Conservation (phyloP, 2,329 filamentous ascomycete species). For the Trematosphaeria pertusa region DNA sequence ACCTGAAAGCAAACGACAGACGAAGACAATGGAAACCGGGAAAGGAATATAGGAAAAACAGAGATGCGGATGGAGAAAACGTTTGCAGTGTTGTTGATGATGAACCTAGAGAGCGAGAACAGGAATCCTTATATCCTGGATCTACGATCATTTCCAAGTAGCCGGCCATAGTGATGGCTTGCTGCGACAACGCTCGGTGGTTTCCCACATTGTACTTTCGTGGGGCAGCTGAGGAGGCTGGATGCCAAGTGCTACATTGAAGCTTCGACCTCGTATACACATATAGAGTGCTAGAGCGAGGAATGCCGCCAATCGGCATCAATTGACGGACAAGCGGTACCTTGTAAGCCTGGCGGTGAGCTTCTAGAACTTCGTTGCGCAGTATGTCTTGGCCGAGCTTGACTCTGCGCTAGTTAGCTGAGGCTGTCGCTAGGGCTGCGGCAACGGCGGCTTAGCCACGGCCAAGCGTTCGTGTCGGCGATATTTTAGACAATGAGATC, state of each 20-base stretch:
- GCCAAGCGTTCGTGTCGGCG: not conserved
- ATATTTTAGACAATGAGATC: not conserved
- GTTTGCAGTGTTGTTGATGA: not conserved
- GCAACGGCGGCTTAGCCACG: not conserved
- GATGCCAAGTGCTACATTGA: not conserved
- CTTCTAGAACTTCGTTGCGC: not conserved
- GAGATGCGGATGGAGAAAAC: not conserved
- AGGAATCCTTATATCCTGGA: not conserved
- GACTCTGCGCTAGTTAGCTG: not conserved
- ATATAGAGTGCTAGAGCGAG: not conserved
- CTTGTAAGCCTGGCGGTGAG: not conserved
- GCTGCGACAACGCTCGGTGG: not conserved
- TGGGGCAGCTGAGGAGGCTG: not conserved
- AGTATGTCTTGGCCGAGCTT: not conserved
- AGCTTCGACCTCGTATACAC: not conserved
- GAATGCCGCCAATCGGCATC: not conserved
- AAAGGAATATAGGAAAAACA: not conserved
- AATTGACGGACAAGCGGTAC: not conserved
- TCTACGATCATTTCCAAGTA: too few relatives aligned
- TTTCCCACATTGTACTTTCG: not conserved
- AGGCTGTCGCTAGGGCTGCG: not conserved
- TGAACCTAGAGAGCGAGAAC: not conserved
- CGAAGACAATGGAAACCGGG: too few relatives aligned
- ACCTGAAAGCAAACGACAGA: too few relatives aligned
- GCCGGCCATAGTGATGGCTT: too few relatives aligned